Evolutionary conservation across 805 yeast genomes (phyloP).

Genomic region (Ogataea ramenticola): DNA sequence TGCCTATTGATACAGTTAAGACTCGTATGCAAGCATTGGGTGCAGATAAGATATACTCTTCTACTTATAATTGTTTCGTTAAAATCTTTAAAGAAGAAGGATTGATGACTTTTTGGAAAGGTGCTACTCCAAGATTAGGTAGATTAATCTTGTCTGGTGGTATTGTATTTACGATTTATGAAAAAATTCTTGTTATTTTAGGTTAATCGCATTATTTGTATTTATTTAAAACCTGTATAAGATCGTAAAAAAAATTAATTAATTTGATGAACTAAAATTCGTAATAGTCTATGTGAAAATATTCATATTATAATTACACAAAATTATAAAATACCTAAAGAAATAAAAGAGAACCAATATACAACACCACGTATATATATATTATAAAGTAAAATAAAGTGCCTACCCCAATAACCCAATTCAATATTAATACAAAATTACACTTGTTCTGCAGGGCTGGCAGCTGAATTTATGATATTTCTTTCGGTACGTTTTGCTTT

Average conservation of each 20-base stretch:
- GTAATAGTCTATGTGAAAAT: too few relatives aligned
- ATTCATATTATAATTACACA: too few relatives aligned
- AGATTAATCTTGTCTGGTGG: slow-evolving; percentile 92
- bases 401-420: too few relatives aligned
- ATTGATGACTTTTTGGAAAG: slow-evolving; percentile 88
- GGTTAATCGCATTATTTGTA: slow-evolving; percentile 12
- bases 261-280: too few relatives aligned
- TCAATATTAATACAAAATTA: too few relatives aligned
- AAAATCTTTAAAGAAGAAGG: slow-evolving; percentile 85
- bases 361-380: too few relatives aligned
- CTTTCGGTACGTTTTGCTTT: slow-evolving; percentile 73
- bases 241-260: too few relatives aligned
- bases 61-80: slow-evolving; percentile 77
- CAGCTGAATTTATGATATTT: slow-evolving; percentile 30
- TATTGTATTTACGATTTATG: slow-evolving; percentile 93
- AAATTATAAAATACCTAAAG: background rate
- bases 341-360: background rate
- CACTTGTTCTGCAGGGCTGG: background rate
- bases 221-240: background rate
- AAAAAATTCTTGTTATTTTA: slow-evolving; percentile 68
- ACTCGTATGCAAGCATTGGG: slow-evolving; percentile 95
- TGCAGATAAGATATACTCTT: slow-evolving; percentile 58
- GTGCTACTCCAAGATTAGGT: slow-evolving; percentile 95
- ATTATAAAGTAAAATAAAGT: too few relatives aligned
- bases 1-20: slow-evolving; percentile 94